Base-by-base conservation (phyloP, 1,284 basidiomycete species). In the Microbotryomycetes sp. region DNA sequence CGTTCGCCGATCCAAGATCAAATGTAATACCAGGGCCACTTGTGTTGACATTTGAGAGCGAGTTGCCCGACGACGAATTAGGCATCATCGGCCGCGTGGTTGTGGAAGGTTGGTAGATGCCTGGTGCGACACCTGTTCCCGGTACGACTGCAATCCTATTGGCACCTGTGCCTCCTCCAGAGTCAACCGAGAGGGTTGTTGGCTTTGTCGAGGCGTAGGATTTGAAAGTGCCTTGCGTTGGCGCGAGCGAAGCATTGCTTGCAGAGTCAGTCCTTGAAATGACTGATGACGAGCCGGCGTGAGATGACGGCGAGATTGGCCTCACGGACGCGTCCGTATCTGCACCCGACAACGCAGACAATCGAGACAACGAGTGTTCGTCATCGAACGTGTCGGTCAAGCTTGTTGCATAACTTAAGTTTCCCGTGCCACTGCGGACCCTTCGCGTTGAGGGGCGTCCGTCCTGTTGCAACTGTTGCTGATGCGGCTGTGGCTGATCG, bases 101-200 rank as follows among this genome's bases (percentile, higher is more conserved):
- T 19, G 64, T 56, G 63, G 82, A 30, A 19, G 22, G 31, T 19
- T 42, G 53, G 19, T 42, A 42, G 12, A 42, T 12, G 32, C n/a
- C 14, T n/a, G 15, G n/a, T 42, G 6, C 36, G n/a, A n/a, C n/a
- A 19, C 74, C 70, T 19, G 77, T 66, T 1, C 63, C 62, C 12
- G 59, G 62, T 1, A 63, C 66, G 45, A 66, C 66, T 23, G 62
- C 57, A 60, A 65, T 64, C 16, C 60, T 81, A 80, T 97, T 76
- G 92, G 92, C 7, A 86, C 92, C 80, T 66, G 59, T 6, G 9
- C 14, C 49, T 12, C 48, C 81, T 47, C 82, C 82, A 19, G 90
- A 77, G 72, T 97, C 92, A 63, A 94, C 83, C 69, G 88, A 92
- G 28, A 96, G 77, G 0, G 93, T 97, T 2, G 93, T 97, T 2